Conservation (phyloP, 305 asterid genomes). For the Fraxinus latifolia region DNA sequence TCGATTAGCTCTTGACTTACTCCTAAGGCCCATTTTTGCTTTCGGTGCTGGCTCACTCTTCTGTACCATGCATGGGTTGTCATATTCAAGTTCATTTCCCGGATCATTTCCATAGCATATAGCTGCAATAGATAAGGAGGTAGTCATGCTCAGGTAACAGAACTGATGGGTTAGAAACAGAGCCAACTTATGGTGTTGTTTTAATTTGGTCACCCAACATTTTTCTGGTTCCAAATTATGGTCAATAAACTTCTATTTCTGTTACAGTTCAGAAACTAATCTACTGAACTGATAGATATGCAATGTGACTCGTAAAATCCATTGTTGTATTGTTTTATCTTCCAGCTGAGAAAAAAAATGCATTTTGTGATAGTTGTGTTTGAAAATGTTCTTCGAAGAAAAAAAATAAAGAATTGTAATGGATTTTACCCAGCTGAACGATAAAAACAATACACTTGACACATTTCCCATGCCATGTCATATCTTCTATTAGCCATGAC, state of each 20-base stretch:
- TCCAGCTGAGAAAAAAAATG: neutral
- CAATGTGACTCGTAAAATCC: neutral
- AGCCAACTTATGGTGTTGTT: neutral
- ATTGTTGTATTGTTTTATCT: neutral
- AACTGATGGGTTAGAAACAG: neutral
- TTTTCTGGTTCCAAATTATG: neutral
- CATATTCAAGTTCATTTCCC: constrained; percentile 21
- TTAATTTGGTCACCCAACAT: neutral
- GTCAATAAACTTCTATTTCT: neutral
- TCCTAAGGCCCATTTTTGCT: constrained; percentile 26
- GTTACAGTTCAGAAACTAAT: neutral
- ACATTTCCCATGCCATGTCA: neutral
- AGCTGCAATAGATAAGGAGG: constrained; percentile 25
- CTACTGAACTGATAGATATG: neutral
- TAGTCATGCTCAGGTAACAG: neutral
- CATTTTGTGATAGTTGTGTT: neutral
- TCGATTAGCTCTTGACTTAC: constrained; percentile 16
- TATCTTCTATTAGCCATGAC: neutral
- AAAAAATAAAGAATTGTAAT: too few species aligned
- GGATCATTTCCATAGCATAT: constrained; percentile 24
- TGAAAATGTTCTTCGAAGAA: neutral
- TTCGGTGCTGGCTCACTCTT: constrained; percentile 22
- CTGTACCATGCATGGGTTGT: neutral
- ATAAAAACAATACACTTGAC: neutral
- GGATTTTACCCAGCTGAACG: neutral